Base-by-base conservation (phyloP, 345 rosid species). In the Physaria fendleri region DNA sequence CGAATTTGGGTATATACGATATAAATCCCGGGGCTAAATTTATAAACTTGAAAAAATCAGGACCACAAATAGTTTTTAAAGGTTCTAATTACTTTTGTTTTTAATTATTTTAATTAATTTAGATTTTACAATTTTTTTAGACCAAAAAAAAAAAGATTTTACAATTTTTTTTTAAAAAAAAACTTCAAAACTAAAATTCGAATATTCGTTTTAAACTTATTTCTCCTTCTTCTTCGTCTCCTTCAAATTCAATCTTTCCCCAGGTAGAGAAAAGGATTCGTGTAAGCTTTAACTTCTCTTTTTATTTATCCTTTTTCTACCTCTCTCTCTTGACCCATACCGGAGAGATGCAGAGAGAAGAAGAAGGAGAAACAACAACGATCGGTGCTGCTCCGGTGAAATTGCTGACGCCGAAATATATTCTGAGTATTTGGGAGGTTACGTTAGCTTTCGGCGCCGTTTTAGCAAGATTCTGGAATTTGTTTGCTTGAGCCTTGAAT, bases 341-440 rank as follows among this genome's bases (percentile, higher is more conserved):
- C 23, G 22, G 46, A 62, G 53, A 59, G 43, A 66, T 49, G 69
- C 52, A 30, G 37, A 65, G 58, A 68, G 64, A 66, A 38, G 71
- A 18, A 64, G 72, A 35, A 43, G 54, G 20, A 47, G 44, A 25
- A 41, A 55, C 71, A 37, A 55, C 71, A 72, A 53, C 30, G 3
- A 49, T 33, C 45, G 52, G 17, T 44, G 28, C 13, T 49, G 23
- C 2, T 27, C 45, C 59, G 42, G 5, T 49, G 42, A 58, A 53
- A 37, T 22, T 39, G 3, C 0, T n/a, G 39, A 11, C 24, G 30
- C 72, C 64, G 20, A 75, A 51, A 52, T 79, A 66, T 57, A 77
- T 78, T 21, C 71, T 92, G 66, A 85, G 76, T 80, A 64, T 74
- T 29, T 66, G 93, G 87, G 95, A 92, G 77, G 74, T 86, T 1